Conservation (phyloP, 768 basidiomycete species). For the Podaxis sp. region DNA sequence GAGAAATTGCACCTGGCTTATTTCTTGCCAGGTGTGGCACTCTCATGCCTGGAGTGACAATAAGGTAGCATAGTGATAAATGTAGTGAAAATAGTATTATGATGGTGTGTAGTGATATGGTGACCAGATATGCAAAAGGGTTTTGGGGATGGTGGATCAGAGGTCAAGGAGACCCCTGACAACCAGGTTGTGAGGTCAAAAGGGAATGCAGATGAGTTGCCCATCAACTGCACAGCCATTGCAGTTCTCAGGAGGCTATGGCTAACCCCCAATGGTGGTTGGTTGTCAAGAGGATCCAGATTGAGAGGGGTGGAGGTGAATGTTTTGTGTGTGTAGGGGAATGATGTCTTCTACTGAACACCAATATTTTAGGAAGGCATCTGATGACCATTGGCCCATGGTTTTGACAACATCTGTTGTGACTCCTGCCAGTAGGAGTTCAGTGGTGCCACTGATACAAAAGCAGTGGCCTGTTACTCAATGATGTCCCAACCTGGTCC, state of each 20-base stretch:
- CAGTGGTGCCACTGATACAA: constrained; percentile 25
- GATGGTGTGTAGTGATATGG: too few species aligned
- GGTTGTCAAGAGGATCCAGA: background rate
- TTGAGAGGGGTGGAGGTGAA: background rate
- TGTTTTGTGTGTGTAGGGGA: constrained; percentile 14
- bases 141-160: too few species aligned
- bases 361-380: constrained; percentile 30
- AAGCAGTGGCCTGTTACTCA: constrained; percentile 23
- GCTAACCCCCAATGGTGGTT: background rate
- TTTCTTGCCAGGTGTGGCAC: too few species aligned
- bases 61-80: too few species aligned
- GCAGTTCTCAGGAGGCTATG: background rate
- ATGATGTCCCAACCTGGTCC: constrained; percentile 6
- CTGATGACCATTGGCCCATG: constrained; percentile 32
- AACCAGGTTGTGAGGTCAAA: too few species aligned
- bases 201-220: too few species aligned
- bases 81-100: too few species aligned
- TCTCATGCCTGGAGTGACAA: too few species aligned
- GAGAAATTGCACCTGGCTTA: too few species aligned
- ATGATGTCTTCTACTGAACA: constrained; percentile 21
- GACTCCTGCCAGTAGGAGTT: constrained; percentile 25
- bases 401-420: constrained; percentile 30
- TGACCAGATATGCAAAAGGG: too few species aligned
- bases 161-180: too few species aligned
- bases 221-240: background rate